Percentiles rank a stretch among this genome's conserved stretches.
phyloP scores from a whole-genome alignment of 2,329 filamentous ascomycete genomes.

The Trichoderma aggressivum region DNA sequence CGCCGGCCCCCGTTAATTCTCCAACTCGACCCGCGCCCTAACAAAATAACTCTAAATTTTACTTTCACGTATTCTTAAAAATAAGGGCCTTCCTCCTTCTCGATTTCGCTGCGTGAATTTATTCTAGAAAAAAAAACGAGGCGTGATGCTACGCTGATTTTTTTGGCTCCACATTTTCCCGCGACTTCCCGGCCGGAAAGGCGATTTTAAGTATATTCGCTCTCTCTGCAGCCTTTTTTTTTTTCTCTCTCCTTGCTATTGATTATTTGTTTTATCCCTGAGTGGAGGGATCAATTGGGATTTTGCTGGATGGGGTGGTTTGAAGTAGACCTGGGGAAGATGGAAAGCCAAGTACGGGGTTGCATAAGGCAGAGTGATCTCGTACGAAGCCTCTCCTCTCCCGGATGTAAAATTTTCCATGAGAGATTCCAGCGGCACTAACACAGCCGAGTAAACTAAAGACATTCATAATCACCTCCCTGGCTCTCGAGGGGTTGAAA shows the following conservation, averaged over 20 bases:
- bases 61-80: neutral
- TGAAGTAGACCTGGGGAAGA: neutral
- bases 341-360: neutral
- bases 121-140: neutral
- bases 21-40: neutral
- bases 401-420: neutral
- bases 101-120: neutral
- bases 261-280: neutral
- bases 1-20: neutral
- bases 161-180: conserved; percentile 1
- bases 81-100: neutral
- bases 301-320: neutral
- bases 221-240: neutral
- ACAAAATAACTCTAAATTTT: conserved; percentile 1
- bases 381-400: neutral
- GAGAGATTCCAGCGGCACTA: neutral
- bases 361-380: neutral
- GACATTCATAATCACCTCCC: neutral
- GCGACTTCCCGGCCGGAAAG: neutral
- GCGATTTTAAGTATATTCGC: neutral
- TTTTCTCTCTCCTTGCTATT: neutral
- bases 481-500: neutral
- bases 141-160: neutral
- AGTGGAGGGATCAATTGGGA: neutral
- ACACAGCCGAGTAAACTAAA: neutral